Evolutionary conservation across 1,284 basidiomycete genomes (phyloP).

Genomic region (Ceratobasidium theobromae): DNA sequence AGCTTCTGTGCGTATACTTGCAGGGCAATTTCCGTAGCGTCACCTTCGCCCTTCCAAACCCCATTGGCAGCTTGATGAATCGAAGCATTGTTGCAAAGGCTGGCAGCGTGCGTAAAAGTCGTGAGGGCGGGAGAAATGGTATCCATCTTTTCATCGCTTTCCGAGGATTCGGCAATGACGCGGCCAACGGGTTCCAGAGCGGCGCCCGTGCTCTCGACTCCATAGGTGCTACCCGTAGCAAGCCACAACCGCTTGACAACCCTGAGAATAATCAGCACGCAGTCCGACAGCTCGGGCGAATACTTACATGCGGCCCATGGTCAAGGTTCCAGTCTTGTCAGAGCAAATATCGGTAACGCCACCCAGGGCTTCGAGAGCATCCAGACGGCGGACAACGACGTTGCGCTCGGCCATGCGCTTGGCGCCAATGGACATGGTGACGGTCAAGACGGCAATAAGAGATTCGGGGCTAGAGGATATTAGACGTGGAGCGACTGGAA

Average conservation of each 20-base stretch:
- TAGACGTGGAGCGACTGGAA: constrained; percentile 33
- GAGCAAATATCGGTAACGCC: constrained; percentile 59
- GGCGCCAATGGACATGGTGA: constrained; percentile 53
- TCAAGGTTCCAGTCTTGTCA: constrained; percentile 54
- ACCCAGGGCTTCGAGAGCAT: constrained; percentile 62
- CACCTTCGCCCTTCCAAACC: constrained; percentile 66
- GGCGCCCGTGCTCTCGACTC: constrained; percentile 32
- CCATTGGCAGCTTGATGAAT: constrained; percentile 47
- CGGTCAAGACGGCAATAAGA: constrained; percentile 45
- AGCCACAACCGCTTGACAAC: constrained; percentile 34
- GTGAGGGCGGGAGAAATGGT: constrained; percentile 40
- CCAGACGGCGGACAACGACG: constrained; percentile 58
- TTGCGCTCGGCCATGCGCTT: constrained; percentile 54
- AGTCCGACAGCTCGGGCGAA: not conserved
- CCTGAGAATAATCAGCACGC: constrained; percentile 13
- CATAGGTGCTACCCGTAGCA: constrained; percentile 30
- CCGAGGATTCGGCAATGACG: constrained; percentile 35
- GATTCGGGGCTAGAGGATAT: constrained; percentile 45
- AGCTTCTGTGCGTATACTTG: constrained; percentile 63
- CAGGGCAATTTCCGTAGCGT: constrained; percentile 67
- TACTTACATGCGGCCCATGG: constrained; percentile 19
- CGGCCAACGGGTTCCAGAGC: constrained; percentile 38
- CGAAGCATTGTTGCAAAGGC: constrained; percentile 52
- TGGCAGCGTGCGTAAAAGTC: constrained; percentile 47
- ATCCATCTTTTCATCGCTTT: constrained; percentile 39